phyloP scores from a whole-genome alignment of 192 early-diverging fungal species.

The Cladochytrium replicatum region DNA sequence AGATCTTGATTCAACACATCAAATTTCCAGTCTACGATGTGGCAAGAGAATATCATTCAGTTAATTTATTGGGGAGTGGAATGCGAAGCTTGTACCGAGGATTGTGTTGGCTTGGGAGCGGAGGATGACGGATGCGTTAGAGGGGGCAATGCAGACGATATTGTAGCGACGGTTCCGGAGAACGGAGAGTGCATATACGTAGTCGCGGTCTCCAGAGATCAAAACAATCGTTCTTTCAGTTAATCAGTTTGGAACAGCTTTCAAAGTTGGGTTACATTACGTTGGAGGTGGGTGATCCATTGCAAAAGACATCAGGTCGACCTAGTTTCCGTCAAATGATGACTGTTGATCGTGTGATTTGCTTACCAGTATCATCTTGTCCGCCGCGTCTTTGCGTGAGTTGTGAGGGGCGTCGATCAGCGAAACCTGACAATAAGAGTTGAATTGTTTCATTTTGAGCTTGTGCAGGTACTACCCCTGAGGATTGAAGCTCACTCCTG shows the following conservation, averaged over 20 bases:
- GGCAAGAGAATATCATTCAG: too few species aligned
- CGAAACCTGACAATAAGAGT: too few species aligned
- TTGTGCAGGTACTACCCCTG: too few species aligned
- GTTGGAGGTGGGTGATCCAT: conserved; percentile 5
- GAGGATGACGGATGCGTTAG: background rate
- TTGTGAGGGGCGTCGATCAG: conserved; percentile 5
- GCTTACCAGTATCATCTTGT: conserved; percentile 6
- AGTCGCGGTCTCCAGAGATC: conserved; percentile 6
- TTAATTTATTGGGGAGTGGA: too few species aligned
- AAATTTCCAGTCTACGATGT: too few species aligned
- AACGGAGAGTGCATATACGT: background rate
- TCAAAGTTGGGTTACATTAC: background rate
- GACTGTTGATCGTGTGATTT: too few species aligned
- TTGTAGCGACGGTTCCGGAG: conserved; percentile 4
- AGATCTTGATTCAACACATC: too few species aligned
- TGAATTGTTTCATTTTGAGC: too few species aligned
- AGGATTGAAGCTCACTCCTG: conserved; percentile 1
- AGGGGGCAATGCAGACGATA: background rate
- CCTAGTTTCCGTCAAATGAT: too few species aligned
- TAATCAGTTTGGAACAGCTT: background rate
- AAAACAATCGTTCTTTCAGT: background rate
- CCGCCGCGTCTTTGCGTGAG: conserved; percentile 1
- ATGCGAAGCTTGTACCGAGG: too few species aligned
- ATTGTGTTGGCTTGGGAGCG: background rate
- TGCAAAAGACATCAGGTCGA: conserved; percentile 1